Evolutionary conservation across 805 yeast genomes (phyloP), one percentile per base, ranked within the genome.

Genomic region (Cyberlindnera mississippiensis): DNA sequence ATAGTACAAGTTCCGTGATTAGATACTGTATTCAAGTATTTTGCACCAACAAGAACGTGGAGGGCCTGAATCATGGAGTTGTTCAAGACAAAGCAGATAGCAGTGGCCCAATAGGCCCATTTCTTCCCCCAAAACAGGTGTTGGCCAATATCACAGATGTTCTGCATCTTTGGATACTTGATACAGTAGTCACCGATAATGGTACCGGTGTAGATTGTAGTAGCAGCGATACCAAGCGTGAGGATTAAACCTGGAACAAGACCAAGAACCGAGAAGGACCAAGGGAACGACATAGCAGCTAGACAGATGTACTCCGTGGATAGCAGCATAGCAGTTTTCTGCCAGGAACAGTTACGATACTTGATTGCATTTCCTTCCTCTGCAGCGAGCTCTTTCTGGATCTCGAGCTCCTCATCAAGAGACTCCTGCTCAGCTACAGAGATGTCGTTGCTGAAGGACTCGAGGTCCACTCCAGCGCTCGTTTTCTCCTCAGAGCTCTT

Each of bases 281-380:
- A 75, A 1, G 83, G 83, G 53, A 77, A 77, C 11, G 79, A 72
- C 75, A 77, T 68, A 42, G 75, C 73, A 11, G 82, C 82, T 47
- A 77, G 62, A 51, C 81, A 78, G 16, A 76, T 74, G 55, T 77
- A 77, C 54, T 77, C 82, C 2, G 78, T 71, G 43, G 76, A 72
- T 39, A 77, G 61, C 31, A 77, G 63, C 4, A 78, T 79, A 1
- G 82, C 78, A 0, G 81, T 74, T 48, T 66, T 72, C 49, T 68
- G 72, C 81, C 82, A 77, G 20, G 80, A 69, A 48, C 81, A 75
- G 16, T 71, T 63, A 37, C 73, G 60, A 50, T 73, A 76, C 55
- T 75, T 66, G 57, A 76, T 75, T 11, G 50, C 50, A 30, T 55
- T 52, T 9, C 28, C 42, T 19, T 40, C 48, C 35, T 59, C 63